Conservation (phyloP, 148 eudicot species). For the Rheum nobile region DNA sequence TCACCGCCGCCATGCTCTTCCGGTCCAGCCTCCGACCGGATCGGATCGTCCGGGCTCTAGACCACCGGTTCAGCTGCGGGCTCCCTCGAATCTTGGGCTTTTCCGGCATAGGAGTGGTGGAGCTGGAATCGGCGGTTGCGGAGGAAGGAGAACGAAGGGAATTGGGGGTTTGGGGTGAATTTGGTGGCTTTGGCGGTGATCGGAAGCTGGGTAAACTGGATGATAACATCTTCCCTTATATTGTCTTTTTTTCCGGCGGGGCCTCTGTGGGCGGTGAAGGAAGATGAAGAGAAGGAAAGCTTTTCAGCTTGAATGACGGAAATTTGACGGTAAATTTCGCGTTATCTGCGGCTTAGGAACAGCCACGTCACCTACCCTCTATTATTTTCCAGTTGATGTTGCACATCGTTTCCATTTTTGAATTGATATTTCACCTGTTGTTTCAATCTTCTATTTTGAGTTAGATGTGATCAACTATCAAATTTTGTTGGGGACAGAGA, state of each 20-base stretch:
- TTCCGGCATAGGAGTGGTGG: slow-evolving; percentile 19
- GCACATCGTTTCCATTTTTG: background rate
- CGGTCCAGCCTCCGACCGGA: slow-evolving; percentile 57
- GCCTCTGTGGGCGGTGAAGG: background rate
- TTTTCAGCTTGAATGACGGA: background rate
- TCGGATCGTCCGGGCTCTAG: slow-evolving; percentile 61
- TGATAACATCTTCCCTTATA: background rate
- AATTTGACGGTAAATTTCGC: background rate
- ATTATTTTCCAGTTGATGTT: background rate
- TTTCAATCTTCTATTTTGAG: no score
- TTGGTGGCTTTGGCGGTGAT: background rate
- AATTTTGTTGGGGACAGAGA: no score
- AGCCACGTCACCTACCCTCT: background rate
- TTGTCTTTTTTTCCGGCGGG: background rate
- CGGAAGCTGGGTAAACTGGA: background rate
- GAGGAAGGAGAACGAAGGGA: background rate
- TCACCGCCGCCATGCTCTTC: slow-evolving; percentile 1
- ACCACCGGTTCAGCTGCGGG: slow-evolving; percentile 71
- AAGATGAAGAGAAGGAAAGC: background rate
- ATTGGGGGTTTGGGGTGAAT: background rate
- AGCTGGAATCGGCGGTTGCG: background rate
- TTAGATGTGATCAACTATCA: no score
- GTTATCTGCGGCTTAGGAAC: background rate
- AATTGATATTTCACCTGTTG: no score
- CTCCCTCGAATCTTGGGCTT: slow-evolving; percentile 27